Percentiles rank a stretch among this genome's conserved stretches.
Evolutionary conservation across 2,329 filamentous ascomycete species (phyloP).

Genomic region (Aspergillus sp.): DNA sequence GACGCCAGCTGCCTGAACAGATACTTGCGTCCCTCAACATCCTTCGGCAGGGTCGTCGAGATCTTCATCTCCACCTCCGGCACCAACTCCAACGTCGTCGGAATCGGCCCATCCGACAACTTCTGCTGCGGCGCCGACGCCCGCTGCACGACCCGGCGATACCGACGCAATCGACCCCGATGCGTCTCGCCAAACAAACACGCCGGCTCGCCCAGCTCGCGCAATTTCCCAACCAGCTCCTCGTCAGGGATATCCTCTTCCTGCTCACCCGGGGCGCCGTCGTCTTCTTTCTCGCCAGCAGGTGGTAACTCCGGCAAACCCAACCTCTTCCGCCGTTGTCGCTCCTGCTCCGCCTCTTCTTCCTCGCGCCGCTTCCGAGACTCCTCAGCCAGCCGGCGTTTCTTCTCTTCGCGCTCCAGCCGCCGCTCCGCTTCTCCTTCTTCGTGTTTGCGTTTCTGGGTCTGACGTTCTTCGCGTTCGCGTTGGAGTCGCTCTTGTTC

Average conservation of each 20-base stretch:
- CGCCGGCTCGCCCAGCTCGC: constrained; percentile 70
- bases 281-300: constrained; percentile 26
- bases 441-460: constrained; percentile 83
- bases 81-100: constrained; percentile 76
- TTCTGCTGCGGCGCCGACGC: constrained; percentile 36
- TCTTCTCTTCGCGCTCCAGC: constrained; percentile 75
- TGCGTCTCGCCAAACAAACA: constrained; percentile 81
- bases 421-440: constrained; percentile 76
- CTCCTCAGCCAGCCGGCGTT: constrained; percentile 76
- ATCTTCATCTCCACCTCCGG: constrained; percentile 90
- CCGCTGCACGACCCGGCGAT: constrained; percentile 59
- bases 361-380: constrained; percentile 68
- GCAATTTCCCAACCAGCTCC: constrained; percentile 66
- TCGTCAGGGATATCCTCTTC: constrained; percentile 65
- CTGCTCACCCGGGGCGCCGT: constrained; percentile 35
- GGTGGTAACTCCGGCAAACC: constrained; percentile 73
- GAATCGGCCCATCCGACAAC: constrained; percentile 75
- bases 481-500: constrained; percentile 75
- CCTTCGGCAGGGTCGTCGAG: constrained; percentile 59
- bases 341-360: constrained; percentile 71
- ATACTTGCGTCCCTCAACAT: constrained; percentile 65
- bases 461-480: constrained; percentile 67
- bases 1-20: constrained; percentile 85
- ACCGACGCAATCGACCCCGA: constrained; percentile 66
- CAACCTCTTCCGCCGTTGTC: constrained; percentile 69